Conservation (phyloP, 441 rosid species). For the Brassica hybrid region DNA sequence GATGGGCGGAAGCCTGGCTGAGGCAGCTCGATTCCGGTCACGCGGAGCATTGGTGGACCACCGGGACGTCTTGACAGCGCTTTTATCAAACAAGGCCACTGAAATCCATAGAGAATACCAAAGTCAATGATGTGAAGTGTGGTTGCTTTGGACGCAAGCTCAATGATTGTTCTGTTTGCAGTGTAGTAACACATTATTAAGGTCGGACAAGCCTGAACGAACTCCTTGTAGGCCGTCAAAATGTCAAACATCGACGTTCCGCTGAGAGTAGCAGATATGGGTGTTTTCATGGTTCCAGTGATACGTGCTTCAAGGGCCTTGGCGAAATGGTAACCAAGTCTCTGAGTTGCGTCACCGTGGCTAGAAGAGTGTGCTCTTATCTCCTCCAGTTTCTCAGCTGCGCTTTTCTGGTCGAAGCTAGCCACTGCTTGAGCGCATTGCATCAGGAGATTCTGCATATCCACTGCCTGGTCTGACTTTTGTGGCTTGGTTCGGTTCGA, state of each 20-base stretch:
- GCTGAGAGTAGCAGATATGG: constrained; percentile 39
- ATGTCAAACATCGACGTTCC: constrained; percentile 63
- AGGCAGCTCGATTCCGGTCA: constrained; percentile 89
- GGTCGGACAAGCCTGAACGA: constrained; percentile 66
- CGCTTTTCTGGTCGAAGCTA: constrained; percentile 64
- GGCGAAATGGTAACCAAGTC: constrained; percentile 76
- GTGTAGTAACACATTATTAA: constrained; percentile 67
- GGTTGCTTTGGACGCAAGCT: constrained; percentile 55
- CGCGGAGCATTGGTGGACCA: constrained; percentile 79
- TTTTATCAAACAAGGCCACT: constrained; percentile 94
- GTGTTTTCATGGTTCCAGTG: constrained; percentile 59
- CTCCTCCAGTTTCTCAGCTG: constrained; percentile 66
- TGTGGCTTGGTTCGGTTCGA: constrained; percentile 18
- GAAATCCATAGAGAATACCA: constrained; percentile 90
- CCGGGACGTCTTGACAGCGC: constrained; percentile 57
- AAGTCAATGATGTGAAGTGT: constrained; percentile 84
- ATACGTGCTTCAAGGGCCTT: constrained; percentile 79
- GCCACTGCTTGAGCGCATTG: constrained; percentile 86
- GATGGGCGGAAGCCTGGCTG: constrained; percentile 88
- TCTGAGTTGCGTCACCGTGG: constrained; percentile 70
- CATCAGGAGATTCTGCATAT: constrained; percentile 63
- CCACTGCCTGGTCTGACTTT: constrained; percentile 59
- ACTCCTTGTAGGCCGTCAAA: constrained; percentile 63
- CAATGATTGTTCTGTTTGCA: constrained; percentile 61
- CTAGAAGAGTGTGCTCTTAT: constrained; percentile 68